Evolutionary conservation across 2,329 filamentous ascomycete species (phyloP).

Genomic region (Neonectria faginata): DNA sequence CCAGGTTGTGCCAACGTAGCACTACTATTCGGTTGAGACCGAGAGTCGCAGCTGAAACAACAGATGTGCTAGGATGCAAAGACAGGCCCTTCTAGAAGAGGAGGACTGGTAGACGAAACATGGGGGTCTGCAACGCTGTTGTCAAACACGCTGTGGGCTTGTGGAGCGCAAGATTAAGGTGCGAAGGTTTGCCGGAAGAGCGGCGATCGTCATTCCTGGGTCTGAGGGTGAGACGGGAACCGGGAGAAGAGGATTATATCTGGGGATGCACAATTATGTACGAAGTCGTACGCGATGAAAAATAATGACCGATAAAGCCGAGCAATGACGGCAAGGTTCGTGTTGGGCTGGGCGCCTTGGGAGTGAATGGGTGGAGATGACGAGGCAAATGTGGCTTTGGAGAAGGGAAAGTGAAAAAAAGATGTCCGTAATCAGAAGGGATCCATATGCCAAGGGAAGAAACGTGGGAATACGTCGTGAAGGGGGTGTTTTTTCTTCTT

Average conservation of each 20-base stretch:
- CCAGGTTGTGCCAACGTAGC: background rate
- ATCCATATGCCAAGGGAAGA: background rate
- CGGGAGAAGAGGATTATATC: background rate
- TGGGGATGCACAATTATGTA: background rate
- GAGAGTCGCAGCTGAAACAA: background rate
- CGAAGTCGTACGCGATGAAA: background rate
- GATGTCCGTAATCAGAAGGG: background rate
- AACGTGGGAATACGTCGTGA: background rate
- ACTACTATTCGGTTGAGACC: background rate
- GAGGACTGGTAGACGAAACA: background rate
- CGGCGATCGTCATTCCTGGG: constrained; percentile 1
- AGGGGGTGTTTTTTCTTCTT: background rate
- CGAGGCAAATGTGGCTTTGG: background rate
- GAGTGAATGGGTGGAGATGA: background rate
- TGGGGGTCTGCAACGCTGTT: background rate
- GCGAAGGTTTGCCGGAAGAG: background rate
- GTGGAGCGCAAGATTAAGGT: constrained; percentile 1
- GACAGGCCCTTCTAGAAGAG: background rate
- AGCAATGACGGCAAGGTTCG: background rate
- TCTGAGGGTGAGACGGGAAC: constrained; percentile 14
- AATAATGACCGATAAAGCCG: constrained; percentile 11
- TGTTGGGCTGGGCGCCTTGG: background rate
- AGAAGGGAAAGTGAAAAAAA: background rate
- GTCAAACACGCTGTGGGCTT: background rate
- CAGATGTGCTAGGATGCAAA: background rate